phyloP scores from a whole-genome alignment of 108 stramenopile genomes.

The Skeletonema menzelii region DNA sequence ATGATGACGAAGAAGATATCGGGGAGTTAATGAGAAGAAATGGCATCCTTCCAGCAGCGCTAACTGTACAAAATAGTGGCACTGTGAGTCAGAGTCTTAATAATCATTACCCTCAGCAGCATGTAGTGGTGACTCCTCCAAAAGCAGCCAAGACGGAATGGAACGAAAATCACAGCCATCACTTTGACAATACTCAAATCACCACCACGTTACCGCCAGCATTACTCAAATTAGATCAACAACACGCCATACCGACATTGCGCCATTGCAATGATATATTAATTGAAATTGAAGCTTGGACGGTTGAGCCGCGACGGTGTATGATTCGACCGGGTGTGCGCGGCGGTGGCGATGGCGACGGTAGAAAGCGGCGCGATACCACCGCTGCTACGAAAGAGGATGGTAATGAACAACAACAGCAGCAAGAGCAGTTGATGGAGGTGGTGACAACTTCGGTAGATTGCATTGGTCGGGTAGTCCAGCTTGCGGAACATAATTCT shows the following conservation, averaged over 20 bases:
- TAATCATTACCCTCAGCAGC: neutral
- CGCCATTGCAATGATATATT: slow-evolving; percentile 45
- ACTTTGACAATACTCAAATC: neutral
- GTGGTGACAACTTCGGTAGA: slow-evolving; percentile 30
- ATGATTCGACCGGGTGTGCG: neutral
- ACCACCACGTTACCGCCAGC: slow-evolving; percentile 18
- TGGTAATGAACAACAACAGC: neutral
- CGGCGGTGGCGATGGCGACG: neutral
- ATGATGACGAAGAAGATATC: neutral
- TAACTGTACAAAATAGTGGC: neutral
- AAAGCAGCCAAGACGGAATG: neutral
- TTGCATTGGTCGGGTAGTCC: slow-evolving; percentile 44
- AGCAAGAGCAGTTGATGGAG: neutral
- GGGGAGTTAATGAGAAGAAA: neutral
- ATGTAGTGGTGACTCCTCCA: neutral
- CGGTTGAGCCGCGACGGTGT: neutral
- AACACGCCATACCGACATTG: slow-evolving; percentile 35
- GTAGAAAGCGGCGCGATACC: neutral
- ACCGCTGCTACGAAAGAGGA: neutral
- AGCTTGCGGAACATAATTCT: neutral
- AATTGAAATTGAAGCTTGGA: slow-evolving; percentile 33
- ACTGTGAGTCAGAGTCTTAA: neutral
- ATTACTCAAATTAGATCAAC: slow-evolving; percentile 35
- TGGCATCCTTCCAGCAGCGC: neutral
- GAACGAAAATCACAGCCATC: neutral